A percentile compares a stretch with the other conserved stretches of the same genome.
Conservation (phyloP, 306 rosid genomes). For the Cicer bijugum region DNA sequence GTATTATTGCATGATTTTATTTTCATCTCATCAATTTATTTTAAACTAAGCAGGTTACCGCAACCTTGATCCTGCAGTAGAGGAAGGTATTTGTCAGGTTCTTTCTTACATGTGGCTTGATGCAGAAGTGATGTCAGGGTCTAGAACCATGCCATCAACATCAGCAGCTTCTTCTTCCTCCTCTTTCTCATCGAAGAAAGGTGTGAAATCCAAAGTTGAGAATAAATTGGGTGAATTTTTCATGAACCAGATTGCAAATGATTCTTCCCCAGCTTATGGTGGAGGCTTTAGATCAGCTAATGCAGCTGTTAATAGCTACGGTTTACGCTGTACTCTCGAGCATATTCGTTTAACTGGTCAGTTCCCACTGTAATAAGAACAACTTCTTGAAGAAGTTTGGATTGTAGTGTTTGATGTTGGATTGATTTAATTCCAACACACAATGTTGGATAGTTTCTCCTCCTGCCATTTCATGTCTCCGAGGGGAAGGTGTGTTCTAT, state of each 20-base stretch:
- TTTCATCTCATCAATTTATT: constrained; percentile 9
- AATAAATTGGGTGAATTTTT: constrained; percentile 82
- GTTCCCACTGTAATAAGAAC: constrained; percentile 63
- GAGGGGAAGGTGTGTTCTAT: constrained; percentile 29
- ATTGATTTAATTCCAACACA: constrained; percentile 32
- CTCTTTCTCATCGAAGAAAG: constrained; percentile 69
- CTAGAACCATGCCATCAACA: constrained; percentile 65
- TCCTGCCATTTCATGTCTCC: constrained; percentile 38
- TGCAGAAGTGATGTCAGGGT: constrained; percentile 79
- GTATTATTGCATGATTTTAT: not conserved
- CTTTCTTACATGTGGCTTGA: constrained; percentile 97
- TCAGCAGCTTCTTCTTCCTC: constrained; percentile 63
- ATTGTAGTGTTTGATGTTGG: constrained; percentile 29
- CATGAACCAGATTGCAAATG: constrained; percentile 82
- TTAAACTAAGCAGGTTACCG: constrained; percentile 65
- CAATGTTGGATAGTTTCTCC: constrained; percentile 42
- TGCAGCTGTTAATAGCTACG: constrained; percentile 75
- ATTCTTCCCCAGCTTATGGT: constrained; percentile 84
- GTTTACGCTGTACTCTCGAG: constrained; percentile 70
- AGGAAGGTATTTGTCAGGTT: constrained; percentile 96
- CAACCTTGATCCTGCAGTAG: constrained; percentile 75
- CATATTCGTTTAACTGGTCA: constrained; percentile 76
- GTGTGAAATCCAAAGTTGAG: constrained; percentile 67
- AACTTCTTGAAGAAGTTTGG: constrained; percentile 22
- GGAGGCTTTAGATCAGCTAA: constrained; percentile 85